phyloP scores from a whole-genome alignment of 495 filamentous ascomycete species.

The Aspergillus sclerotiicarbonarius region DNA sequence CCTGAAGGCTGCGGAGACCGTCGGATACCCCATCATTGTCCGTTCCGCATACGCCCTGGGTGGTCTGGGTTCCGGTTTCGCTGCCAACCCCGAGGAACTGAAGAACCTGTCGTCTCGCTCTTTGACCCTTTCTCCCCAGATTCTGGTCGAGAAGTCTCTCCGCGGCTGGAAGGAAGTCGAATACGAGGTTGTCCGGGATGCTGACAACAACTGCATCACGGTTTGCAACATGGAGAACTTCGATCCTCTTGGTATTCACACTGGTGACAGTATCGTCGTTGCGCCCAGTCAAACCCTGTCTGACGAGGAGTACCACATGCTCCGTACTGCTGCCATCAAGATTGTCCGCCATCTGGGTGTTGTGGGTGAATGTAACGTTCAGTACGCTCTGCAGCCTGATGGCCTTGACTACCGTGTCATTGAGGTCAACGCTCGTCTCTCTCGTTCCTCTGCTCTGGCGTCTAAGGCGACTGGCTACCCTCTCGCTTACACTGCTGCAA shows the following conservation, averaged over 20 bases:
- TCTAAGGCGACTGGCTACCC: slow-evolving; percentile 98
- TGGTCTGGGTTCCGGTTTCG: slow-evolving; percentile 96
- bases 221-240: slow-evolving; percentile 99
- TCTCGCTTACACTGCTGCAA: slow-evolving; percentile 92
- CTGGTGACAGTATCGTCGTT: slow-evolving; percentile 95
- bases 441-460: slow-evolving; percentile 88
- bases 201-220: slow-evolving; percentile 94
- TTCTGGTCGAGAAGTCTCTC: slow-evolving; percentile 97
- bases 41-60: slow-evolving; percentile 94
- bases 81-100: slow-evolving; percentile 87
- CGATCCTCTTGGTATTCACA: slow-evolving; percentile 93
- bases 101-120: slow-evolving; percentile 89
- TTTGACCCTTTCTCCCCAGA: slow-evolving; percentile 92
- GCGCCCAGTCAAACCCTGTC: slow-evolving; percentile 93
- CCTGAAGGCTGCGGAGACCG: slow-evolving; percentile 74
- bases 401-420: slow-evolving; percentile 96
- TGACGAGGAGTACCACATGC: slow-evolving; percentile 99
- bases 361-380: slow-evolving; percentile 96
- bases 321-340: slow-evolving; percentile 92
- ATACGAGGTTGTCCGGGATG: slow-evolving; percentile 95
- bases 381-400: slow-evolving; percentile 94
- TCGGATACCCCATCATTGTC: slow-evolving; percentile 97
- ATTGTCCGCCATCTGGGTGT: slow-evolving; percentile 95
- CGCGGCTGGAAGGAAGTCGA: slow-evolving; percentile 99
- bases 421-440: slow-evolving; percentile 95